Percentiles rank a stretch among this genome's conserved stretches.
Evolutionary conservation across 2,329 filamentous ascomycete species (phyloP).

Genomic region (Metarhizium brunneum): DNA sequence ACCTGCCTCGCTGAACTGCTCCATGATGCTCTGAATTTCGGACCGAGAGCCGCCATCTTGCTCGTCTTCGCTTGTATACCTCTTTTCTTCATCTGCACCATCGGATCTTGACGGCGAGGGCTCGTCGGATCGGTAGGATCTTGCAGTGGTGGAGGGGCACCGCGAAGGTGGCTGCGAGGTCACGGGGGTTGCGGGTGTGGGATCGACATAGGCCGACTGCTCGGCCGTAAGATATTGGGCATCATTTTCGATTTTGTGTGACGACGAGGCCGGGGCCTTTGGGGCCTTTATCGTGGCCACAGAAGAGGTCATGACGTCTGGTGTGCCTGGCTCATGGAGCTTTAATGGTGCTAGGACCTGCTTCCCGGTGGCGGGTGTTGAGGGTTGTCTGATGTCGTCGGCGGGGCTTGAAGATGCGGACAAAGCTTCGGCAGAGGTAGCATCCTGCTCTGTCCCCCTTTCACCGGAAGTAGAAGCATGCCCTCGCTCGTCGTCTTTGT

Average conservation of each 20-base stretch:
- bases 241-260: slow-evolving; percentile 24
- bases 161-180: slow-evolving; percentile 49
- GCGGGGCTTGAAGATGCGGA: neutral
- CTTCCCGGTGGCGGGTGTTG: slow-evolving; percentile 14
- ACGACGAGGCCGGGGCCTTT: slow-evolving; percentile 31
- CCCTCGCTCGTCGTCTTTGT: neutral
- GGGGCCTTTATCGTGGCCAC: slow-evolving; percentile 40
- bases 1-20: slow-evolving; percentile 74
- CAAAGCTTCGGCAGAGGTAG: neutral
- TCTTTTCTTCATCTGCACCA: slow-evolving; percentile 48
- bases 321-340: slow-evolving; percentile 6
- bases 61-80: slow-evolving; percentile 50
- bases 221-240: slow-evolving; percentile 39
- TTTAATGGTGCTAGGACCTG: slow-evolving; percentile 11
- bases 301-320: slow-evolving; percentile 34
- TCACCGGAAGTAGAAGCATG: neutral
- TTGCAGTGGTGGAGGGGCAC: slow-evolving; percentile 44
- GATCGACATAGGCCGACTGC: slow-evolving; percentile 42
- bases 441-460: neutral
- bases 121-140: slow-evolving; percentile 34
- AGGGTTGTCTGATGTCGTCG: neutral
- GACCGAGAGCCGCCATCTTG: slow-evolving; percentile 62
- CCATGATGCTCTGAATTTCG: slow-evolving; percentile 97
- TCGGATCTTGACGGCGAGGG: slow-evolving; percentile 43
- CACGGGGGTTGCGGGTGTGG: slow-evolving; percentile 47